phyloP scores from a whole-genome alignment of 768 basidiomycete species.

The Phallus indusiatus region DNA sequence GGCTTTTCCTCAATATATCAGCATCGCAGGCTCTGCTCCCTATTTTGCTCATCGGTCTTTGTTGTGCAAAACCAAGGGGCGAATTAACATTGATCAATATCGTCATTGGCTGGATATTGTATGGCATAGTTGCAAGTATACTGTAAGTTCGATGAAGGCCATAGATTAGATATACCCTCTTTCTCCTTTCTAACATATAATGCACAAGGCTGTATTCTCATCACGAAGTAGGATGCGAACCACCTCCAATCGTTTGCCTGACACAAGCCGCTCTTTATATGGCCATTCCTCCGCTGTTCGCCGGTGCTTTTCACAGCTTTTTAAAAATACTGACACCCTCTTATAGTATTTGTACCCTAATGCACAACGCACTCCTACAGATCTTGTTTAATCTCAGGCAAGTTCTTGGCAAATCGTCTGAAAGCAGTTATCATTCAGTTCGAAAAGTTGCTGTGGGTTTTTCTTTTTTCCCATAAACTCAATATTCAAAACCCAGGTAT shows the following conservation, averaged over 20 bases:
- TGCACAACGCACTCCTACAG: constrained; percentile 23
- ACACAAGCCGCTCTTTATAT: constrained; percentile 39
- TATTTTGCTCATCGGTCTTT: constrained; percentile 30
- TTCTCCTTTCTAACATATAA: neutral
- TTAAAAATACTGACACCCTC: neutral
- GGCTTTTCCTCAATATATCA: constrained; percentile 40
- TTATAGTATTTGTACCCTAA: constrained; percentile 31
- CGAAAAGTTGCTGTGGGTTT: constrained; percentile 31
- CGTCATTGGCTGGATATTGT: constrained; percentile 35
- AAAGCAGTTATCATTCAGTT: constrained; percentile 25
- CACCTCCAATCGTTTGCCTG: constrained; percentile 32
- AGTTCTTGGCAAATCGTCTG: constrained; percentile 25
- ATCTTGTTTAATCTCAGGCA: constrained; percentile 36
- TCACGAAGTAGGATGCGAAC: constrained; percentile 35
- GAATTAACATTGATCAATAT: constrained; percentile 39
- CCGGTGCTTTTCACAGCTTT: neutral
- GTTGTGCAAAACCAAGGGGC: constrained; percentile 31
- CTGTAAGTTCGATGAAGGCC: neutral
- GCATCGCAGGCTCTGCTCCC: constrained; percentile 42
- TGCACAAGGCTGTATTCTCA: constrained; percentile 31
- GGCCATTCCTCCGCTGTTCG: constrained; percentile 39
- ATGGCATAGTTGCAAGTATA: constrained; percentile 30
- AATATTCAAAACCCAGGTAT: neutral
- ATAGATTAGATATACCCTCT: no score
- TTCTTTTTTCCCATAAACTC: neutral